These are phyloP conservation scores for Malassezia yamatoensis DNA, from an alignment of 1,284 basidiomycete genomes.

Conservation along the genomic window DNA sequence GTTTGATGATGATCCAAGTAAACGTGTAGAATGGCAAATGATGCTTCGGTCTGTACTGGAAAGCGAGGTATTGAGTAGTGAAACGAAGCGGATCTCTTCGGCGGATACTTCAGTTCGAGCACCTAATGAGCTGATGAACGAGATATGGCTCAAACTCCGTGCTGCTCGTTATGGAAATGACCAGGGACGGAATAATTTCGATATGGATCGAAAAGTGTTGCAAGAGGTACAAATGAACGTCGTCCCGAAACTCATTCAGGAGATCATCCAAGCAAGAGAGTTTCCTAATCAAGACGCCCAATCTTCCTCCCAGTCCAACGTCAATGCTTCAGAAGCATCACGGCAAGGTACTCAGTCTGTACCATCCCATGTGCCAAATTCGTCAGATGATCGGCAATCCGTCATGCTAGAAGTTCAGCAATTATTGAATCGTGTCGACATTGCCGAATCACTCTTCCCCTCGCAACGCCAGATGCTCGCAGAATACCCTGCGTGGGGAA, in stretches of 20 bases:
- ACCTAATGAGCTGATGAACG: slow-evolving; percentile 41
- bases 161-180: slow-evolving; percentile 64
- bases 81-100: slow-evolving; percentile 49
- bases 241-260: slow-evolving; percentile 72
- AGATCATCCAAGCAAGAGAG: slow-evolving; percentile 55
- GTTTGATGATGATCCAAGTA: slow-evolving; percentile 18
- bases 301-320: too few species aligned
- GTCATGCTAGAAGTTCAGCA: slow-evolving; percentile 20
- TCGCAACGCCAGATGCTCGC: slow-evolving; percentile 31
- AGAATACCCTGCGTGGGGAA: slow-evolving; percentile 37
- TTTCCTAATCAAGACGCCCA: not conserved
- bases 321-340: not conserved
- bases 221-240: slow-evolving; percentile 70
- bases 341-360: slow-evolving; percentile 28
- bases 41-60: slow-evolving; percentile 46
- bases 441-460: slow-evolving; percentile 41
- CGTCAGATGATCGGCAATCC: not conserved
- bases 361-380: too few species aligned
- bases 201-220: slow-evolving; percentile 69
- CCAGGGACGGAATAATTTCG: slow-evolving; percentile 55
- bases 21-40: slow-evolving; percentile 47
- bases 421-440: slow-evolving; percentile 35
- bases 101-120: slow-evolving; percentile 40
- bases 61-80: slow-evolving; percentile 43
- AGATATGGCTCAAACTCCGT: slow-evolving; percentile 78